phyloP scores from a whole-genome alignment of 176 grass and related monocot species.

The Elymus sibiricus region DNA sequence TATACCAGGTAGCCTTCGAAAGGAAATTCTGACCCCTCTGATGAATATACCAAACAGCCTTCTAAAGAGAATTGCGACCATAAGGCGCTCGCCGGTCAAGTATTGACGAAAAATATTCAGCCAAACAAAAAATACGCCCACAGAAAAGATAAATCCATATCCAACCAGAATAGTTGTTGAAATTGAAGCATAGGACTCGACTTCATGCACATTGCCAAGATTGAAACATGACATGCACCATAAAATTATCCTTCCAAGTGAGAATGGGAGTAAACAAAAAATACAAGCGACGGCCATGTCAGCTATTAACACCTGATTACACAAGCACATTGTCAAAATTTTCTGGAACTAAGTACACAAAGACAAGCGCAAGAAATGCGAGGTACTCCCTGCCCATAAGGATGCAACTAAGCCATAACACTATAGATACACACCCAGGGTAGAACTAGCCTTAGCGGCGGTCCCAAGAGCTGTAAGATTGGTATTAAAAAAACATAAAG shows the following conservation, averaged over 20 bases:
- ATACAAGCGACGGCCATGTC: conserved; percentile 6
- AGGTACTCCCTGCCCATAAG: neutral
- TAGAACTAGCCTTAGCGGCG: neutral
- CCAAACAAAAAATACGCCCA: neutral
- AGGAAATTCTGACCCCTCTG: neutral
- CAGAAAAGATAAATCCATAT: conserved; percentile 23
- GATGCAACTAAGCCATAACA: neutral
- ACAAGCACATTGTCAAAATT: neutral
- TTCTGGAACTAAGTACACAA: neutral
- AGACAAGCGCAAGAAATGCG: neutral
- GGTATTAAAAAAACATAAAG: no score
- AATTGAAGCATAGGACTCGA: conserved; percentile 5
- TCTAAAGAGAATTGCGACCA: neutral
- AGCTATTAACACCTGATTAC: conserved; percentile 25
- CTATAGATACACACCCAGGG: neutral
- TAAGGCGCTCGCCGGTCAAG: neutral
- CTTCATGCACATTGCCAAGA: neutral
- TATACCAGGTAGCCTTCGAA: conserved; percentile 7
- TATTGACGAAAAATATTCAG: conserved; percentile 14
- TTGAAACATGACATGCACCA: neutral
- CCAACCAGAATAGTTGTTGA: conserved; percentile 2
- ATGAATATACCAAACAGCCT: neutral
- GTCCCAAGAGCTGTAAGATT: no score
- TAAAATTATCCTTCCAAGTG: conserved; percentile 24
- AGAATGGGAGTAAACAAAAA: conserved; percentile 37